Percentiles rank a stretch among this genome's conserved stretches.
phyloP scores from a whole-genome alignment of 352 stramenopile species.

The Globisporangium canariense region DNA sequence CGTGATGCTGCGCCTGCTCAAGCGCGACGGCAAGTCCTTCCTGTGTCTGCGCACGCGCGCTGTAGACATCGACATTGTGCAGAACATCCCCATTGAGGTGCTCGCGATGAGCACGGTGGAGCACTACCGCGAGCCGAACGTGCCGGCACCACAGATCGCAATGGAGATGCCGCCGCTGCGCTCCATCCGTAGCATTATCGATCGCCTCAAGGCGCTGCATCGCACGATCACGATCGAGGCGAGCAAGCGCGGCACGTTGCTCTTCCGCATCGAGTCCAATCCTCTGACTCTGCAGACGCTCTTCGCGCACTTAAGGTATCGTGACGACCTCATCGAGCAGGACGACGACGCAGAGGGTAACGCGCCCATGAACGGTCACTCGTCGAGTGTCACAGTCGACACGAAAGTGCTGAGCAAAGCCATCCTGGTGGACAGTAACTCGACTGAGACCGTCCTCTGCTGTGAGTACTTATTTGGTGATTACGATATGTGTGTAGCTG shows the following conservation, averaged over 20 bases:
- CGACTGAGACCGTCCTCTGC: slow-evolving; percentile 68
- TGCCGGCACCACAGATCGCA: slow-evolving; percentile 71
- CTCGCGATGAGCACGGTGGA: slow-evolving; percentile 69
- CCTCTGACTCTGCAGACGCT: slow-evolving; percentile 73
- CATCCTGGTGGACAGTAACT: slow-evolving; percentile 67
- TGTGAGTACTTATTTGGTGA: slow-evolving; percentile 29
- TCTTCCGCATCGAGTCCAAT: slow-evolving; percentile 66
- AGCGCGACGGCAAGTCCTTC: slow-evolving; percentile 70
- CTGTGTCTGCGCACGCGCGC: slow-evolving; percentile 68
- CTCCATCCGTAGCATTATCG: slow-evolving; percentile 62
- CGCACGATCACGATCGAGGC: slow-evolving; percentile 73
- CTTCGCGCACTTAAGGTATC: slow-evolving; percentile 69
- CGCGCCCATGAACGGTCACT: slow-evolving; percentile 12
- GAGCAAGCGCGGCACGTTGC: slow-evolving; percentile 63
- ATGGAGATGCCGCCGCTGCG: slow-evolving; percentile 78
- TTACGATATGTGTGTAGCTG: too few species aligned
- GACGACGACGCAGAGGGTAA: slow-evolving; percentile 29
- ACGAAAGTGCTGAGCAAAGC: slow-evolving; percentile 75
- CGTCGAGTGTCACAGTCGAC: slow-evolving; percentile 71
- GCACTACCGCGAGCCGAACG: slow-evolving; percentile 73
- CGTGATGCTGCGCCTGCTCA: slow-evolving; percentile 81
- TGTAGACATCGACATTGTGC: slow-evolving; percentile 83
- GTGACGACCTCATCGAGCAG: slow-evolving; percentile 66
- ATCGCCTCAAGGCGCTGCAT: slow-evolving; percentile 72
- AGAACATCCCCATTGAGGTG: slow-evolving; percentile 82